Conservation (phyloP, 768 basidiomycete genomes). For the Amanita phalloides region DNA sequence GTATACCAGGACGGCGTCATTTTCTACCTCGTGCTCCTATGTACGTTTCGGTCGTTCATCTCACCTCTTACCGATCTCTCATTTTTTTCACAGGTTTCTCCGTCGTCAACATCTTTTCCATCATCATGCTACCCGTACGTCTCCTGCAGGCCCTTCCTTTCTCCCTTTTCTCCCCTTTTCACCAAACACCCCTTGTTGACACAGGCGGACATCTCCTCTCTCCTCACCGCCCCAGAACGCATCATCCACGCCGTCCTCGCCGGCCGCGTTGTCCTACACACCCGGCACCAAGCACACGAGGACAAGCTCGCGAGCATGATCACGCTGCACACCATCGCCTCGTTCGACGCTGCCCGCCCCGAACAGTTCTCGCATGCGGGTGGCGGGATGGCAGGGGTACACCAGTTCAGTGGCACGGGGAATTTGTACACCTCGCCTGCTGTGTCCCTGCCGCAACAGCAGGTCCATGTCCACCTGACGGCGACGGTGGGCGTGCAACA, state of each 20-base stretch:
- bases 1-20: slow-evolving; percentile 4
- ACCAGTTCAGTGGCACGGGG: neutral
- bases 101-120: slow-evolving; percentile 4
- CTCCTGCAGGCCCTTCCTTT: neutral
- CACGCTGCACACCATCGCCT: neutral
- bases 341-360: neutral
- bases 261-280: neutral
- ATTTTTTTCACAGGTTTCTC: neutral
- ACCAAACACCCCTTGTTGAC: no score
- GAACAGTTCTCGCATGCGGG: neutral
- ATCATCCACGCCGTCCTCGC: slow-evolving; percentile 4
- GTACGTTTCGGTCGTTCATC: neutral
- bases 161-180: no score
- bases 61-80: no score
- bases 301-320: neutral
- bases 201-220: neutral
- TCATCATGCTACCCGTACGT: neutral
- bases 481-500: no score
- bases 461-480: no score
- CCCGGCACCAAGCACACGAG: neutral
- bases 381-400: neutral
- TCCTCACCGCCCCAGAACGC: slow-evolving; percentile 5
- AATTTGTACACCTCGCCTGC: neutral
- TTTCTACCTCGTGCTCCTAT: slow-evolving; percentile 4
- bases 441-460: no score